Evolutionary conservation across 163 green algal genomes (phyloP), one percentile per base, ranked within the genome.

Genomic region (Prototheca wickerhamii): DNA sequence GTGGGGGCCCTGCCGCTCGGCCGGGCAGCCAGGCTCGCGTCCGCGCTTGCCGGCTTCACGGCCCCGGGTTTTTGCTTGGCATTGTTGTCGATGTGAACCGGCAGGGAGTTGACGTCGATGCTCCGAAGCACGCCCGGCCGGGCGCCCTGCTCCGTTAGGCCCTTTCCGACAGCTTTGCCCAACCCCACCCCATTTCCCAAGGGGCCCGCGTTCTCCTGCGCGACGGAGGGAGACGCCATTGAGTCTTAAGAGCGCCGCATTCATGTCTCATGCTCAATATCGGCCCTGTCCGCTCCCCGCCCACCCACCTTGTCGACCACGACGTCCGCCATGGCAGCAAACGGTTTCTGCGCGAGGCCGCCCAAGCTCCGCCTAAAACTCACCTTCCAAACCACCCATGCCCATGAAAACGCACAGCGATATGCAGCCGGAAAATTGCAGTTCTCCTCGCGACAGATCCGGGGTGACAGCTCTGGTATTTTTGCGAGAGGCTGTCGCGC

Each of bases 161-260:
- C 56, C 58, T 71, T 71, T 28, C 46, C 65, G 6, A 68, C 37
- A 3, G 17, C 21, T 50, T 71, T 66, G 65, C 57, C 49, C 3
- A 53, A 37, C 12, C 60, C 40, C 25, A 35, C 7, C 33, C 37
- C 64, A 49, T 10, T 37, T 34, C 17, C 31, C 15, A 31, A 4
- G 2, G 51, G 35, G 3, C 50, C 58, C 8, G 34, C 50, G 51
- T 72, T 72, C 31, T 72, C 66, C 66, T 72, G 66, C 59, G 32
- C 18, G 7, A 4, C 8, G 6, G 23, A 42, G 21, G 44, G 29
- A 21, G 3, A 0, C 1, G 29, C 20, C 7, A 4, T 34, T 4
- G 20, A 17, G 28, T 20, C 23, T 25, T 1, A 17, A 25, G 1
- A 2, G 30, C 10, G 30, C 33, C 3, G 3, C 12, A 49, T 15